These are phyloP conservation scores for Verticillium nubilum DNA, from an alignment of 2,329 filamentous ascomycete genomes.

Conservation along the genomic window DNA sequence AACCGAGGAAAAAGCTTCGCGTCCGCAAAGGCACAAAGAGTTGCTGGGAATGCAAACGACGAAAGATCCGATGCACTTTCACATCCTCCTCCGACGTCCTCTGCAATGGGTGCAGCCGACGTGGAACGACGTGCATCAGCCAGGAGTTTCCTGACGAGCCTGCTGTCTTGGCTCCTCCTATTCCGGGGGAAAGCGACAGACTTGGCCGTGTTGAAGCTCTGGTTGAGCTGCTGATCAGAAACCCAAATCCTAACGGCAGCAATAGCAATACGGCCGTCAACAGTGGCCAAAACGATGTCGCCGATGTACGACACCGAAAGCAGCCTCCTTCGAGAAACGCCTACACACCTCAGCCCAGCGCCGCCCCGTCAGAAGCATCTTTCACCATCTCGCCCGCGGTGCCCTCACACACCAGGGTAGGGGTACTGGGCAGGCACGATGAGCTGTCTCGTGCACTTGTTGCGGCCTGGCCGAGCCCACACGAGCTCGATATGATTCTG, in stretches of 20 bases:
- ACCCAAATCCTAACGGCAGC: conserved; percentile 4
- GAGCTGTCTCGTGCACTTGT: conserved; percentile 24
- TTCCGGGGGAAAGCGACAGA: conserved; percentile 27
- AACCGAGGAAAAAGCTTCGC: conserved; percentile 27
- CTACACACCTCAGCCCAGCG: neutral
- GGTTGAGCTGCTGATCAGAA: conserved; percentile 30
- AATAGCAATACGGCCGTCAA: neutral
- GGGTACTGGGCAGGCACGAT: conserved; percentile 8
- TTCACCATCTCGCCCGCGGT: neutral
- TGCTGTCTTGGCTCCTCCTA: conserved; percentile 12
- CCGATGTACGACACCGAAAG: neutral
- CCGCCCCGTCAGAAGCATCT: neutral
- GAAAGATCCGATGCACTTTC: conserved; percentile 47
- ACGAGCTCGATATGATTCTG: conserved; percentile 31
- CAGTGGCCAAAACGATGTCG: neutral
- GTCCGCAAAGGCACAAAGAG: conserved; percentile 51
- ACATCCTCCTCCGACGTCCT: conserved; percentile 26
- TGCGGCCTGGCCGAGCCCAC: conserved; percentile 29
- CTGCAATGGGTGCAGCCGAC: conserved; percentile 40
- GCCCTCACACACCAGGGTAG: neutral
- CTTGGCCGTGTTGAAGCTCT: conserved; percentile 40
- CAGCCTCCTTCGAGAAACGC: neutral
- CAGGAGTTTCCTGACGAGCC: conserved; percentile 38
- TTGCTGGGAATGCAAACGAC: conserved; percentile 54
- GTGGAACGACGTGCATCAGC: conserved; percentile 37